Percentiles rank a stretch among this genome's conserved stretches.
These are phyloP conservation scores for Ceratocystis colombiana DNA, from an alignment of 2,329 filamentous ascomycete genomes.

Conservation along the genomic window DNA sequence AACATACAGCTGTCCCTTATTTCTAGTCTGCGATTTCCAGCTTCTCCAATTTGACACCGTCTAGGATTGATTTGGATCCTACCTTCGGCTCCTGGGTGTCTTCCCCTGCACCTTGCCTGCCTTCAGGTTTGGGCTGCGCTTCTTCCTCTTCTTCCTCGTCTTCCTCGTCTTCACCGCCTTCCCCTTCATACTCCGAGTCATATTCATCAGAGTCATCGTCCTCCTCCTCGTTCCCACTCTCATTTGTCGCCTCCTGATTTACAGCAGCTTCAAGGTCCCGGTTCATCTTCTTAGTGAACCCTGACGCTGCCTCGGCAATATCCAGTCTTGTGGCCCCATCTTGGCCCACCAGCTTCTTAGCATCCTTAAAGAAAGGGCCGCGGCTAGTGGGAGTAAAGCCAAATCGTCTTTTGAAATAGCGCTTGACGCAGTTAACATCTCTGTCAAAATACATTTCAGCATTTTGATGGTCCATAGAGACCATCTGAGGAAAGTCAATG, in stretches of 20 bases:
- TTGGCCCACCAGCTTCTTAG: slow-evolving; percentile 60
- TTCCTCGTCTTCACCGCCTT: slow-evolving; percentile 30
- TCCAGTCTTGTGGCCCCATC: slow-evolving; percentile 64
- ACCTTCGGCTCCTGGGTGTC: slow-evolving; percentile 16
- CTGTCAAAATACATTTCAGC: slow-evolving; percentile 97
- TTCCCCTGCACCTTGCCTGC: slow-evolving; percentile 26
- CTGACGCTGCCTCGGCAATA: slow-evolving; percentile 79
- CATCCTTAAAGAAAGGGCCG: slow-evolving; percentile 78
- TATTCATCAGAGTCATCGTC: slow-evolving; percentile 31
- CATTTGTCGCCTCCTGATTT: slow-evolving; percentile 52
- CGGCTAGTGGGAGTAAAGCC: slow-evolving; percentile 72
- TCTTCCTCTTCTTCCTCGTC: slow-evolving; percentile 28
- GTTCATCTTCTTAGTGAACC: slow-evolving; percentile 93
- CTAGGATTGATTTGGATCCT: slow-evolving; percentile 23
- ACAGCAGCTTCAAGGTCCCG: slow-evolving; percentile 90
- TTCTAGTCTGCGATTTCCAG: slow-evolving; percentile 25
- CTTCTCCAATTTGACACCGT: slow-evolving; percentile 29
- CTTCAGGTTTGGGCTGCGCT: slow-evolving; percentile 18
- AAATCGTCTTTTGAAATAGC: slow-evolving; percentile 83
- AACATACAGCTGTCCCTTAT: slow-evolving; percentile 17
- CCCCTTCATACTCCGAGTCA: slow-evolving; percentile 29
- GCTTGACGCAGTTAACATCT: slow-evolving; percentile 89
- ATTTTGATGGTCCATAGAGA: slow-evolving; percentile 87
- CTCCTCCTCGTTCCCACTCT: slow-evolving; percentile 33
- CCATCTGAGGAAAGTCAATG: slow-evolving; percentile 98